Evolutionary conservation across 257 asterid species (phyloP).

Genomic region (Thymus mandschuricus): DNA sequence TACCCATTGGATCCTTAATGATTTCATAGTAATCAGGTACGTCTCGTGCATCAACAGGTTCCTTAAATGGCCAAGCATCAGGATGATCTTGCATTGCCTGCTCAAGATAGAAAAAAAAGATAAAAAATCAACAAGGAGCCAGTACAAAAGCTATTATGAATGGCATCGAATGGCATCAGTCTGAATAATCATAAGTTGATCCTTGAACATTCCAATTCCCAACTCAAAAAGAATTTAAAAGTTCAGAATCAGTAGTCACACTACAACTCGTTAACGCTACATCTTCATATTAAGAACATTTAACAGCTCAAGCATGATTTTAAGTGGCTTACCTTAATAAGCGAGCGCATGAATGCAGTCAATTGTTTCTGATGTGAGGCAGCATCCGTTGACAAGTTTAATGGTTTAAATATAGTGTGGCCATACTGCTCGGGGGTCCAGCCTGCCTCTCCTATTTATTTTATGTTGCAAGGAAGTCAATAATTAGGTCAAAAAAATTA

Average conservation of each 20-base stretch:
- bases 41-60: conserved; percentile 95
- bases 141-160: background rate
- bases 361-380: conserved; percentile 70
- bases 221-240: too few species aligned
- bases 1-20: conserved; percentile 97
- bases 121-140: background rate
- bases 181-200: background rate
- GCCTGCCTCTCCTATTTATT: conserved; percentile 80
- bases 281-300: background rate
- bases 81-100: conserved; percentile 95
- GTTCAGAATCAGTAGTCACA: background rate
- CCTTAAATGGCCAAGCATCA: conserved; percentile 99
- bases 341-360: conserved; percentile 92
- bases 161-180: background rate
- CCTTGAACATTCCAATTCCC: too few species aligned
- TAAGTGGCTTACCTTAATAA: conserved; percentile 60
- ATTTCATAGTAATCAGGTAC: conserved; percentile 96
- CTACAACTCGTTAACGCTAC: background rate
- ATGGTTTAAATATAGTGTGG: conserved; percentile 74
- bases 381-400: conserved; percentile 62
- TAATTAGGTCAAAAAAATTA: conserved; percentile 29
- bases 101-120: conserved; percentile 11
- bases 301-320: background rate
- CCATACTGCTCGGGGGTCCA: conserved; percentile 95
- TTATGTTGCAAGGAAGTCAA: conserved; percentile 37